Conservation (phyloP, 1,284 basidiomycete species). For the Malassezia furfur region DNA sequence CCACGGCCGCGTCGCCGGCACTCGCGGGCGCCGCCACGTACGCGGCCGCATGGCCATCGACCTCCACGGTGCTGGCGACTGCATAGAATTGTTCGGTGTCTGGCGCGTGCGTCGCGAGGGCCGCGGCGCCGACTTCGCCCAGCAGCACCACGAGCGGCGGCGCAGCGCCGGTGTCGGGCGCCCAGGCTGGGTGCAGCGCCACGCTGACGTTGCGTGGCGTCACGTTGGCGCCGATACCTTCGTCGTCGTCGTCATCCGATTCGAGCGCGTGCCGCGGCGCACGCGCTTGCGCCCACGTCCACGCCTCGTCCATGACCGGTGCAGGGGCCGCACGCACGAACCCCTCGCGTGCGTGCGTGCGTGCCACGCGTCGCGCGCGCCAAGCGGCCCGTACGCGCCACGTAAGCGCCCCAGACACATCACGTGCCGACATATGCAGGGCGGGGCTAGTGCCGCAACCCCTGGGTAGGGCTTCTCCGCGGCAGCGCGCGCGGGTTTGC, state of each 20-base stretch:
- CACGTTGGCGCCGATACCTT: background rate
- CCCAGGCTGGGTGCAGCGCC: background rate
- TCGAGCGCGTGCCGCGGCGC: conserved; percentile 16
- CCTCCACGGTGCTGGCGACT: background rate
- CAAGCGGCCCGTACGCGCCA: background rate
- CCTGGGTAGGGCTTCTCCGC: no score
- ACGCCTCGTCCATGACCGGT: conserved; percentile 6
- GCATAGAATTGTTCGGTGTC: background rate
- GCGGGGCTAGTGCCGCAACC: no score
- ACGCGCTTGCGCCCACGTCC: background rate
- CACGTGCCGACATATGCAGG: background rate
- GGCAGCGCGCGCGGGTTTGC: no score
- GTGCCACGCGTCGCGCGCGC: no score
- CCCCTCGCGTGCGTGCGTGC: no score
- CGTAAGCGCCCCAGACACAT: background rate
- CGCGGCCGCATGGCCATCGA: background rate
- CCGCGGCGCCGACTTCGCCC: background rate
- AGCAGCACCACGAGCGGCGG: conserved; percentile 1
- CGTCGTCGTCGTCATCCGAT: conserved; percentile 15
- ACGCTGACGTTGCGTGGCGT: background rate
- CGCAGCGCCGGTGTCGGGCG: background rate
- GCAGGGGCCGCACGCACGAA: no score
- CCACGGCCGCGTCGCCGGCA: background rate
- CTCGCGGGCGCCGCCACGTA: background rate
- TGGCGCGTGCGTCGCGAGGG: background rate